These are phyloP conservation scores for Schwanniomyces pseudopolymorphus DNA, from an alignment of 805 yeast species.

Conservation along the genomic window DNA sequence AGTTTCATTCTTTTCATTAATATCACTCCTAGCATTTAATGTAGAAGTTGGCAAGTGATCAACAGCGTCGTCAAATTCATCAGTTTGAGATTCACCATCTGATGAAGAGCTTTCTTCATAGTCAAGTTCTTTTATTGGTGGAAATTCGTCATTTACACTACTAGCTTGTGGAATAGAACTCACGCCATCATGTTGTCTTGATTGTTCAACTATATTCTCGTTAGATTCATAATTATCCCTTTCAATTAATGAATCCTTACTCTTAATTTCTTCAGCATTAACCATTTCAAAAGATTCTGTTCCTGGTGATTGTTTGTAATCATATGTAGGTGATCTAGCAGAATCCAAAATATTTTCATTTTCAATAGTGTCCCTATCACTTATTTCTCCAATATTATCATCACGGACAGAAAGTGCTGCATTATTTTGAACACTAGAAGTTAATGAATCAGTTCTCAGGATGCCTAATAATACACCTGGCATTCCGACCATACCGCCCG, in stretches of 20 bases:
- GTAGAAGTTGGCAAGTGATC: conserved; percentile 18
- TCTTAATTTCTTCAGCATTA: conserved; percentile 47
- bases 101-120: conserved; percentile 51
- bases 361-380: conserved; percentile 43
- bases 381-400: conserved; percentile 48
- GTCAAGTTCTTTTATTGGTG: conserved; percentile 59
- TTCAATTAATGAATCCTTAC: conserved; percentile 1
- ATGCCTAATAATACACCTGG: conserved; percentile 45
- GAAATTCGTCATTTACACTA: conserved; percentile 49
- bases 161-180: neutral
- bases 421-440: conserved; percentile 90
- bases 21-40: neutral
- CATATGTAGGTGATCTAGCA: conserved; percentile 20
- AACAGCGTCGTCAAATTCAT: conserved; percentile 36
- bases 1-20: neutral
- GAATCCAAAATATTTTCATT: conserved; percentile 10
- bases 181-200: neutral
- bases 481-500: conserved; percentile 43
- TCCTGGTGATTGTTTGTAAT: conserved; percentile 42
- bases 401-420: conserved; percentile 90
- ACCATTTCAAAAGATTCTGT: conserved; percentile 57
- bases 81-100: conserved; percentile 37
- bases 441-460: conserved; percentile 73
- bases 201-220: neutral
- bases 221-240: neutral